Base-by-base conservation (phyloP, 2,329 filamentous ascomycete species). In the Cercospora sp. region DNA sequence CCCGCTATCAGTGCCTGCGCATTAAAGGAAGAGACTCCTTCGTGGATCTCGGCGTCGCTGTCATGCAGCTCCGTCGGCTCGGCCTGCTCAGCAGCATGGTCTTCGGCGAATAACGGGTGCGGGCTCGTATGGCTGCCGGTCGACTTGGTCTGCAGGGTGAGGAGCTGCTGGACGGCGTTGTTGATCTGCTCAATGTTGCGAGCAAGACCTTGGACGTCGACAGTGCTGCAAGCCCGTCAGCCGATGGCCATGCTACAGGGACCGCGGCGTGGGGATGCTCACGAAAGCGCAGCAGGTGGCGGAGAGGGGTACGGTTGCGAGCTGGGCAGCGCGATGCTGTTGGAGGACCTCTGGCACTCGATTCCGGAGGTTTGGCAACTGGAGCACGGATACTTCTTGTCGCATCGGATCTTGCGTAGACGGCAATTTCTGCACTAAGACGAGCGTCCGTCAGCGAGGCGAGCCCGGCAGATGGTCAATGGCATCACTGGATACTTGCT, bases 331-430 rank as follows among this genome's bases (percentile, higher is more conserved):
- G 31, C 40, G 16, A 28, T 45, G 60, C 60, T 53, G 60, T 65
- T 42, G 7, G 64, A 60, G 30, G 60, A 61, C 5, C 45, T 33
- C 31, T 64, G 65, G 23, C 67, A 69, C 45, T 64, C 60, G 18
- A 69, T 69, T 4, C 64, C 67, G 4, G 67, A 67, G 1, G 67
- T 66, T 23, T 64, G 60, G 28, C 67, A 69, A 28, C 60, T 64
- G 8, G 64, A 67, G 64, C 67, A 69, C 8, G 67, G 67, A 53
- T 60, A 67, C 58, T 67, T 62, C 33, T 63, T 63, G 57, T 66
- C 64, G 31, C 67, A 69, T 31, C 64, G 55, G 28, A 69, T 69
- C 64, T 67, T 67, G 26, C 65, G 60, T 9, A 67, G 36, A 30
- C 65, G 60, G 20, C 65, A 67, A 42, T 67, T 67, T n/a, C 51